A percentile compares a stretch with the other conserved stretches of the same genome.
Conservation (phyloP, 768 basidiomycete genomes). For the Pleurotus tuber-regium region DNA sequence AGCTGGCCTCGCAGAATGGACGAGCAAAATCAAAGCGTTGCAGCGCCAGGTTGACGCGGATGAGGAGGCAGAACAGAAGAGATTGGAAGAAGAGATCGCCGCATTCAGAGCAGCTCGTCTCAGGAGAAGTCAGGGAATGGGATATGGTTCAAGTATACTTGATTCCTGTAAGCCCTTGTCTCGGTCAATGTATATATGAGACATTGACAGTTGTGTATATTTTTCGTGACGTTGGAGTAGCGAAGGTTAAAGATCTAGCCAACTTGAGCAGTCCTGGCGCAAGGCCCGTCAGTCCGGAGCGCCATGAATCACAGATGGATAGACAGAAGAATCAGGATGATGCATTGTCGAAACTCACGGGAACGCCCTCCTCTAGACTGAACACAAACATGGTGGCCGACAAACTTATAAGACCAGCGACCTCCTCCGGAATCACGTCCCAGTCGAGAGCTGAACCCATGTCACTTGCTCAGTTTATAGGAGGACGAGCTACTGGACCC, state of each 20-base stretch:
- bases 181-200: slow-evolving; percentile 5
- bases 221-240: slow-evolving; percentile 12
- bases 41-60: slow-evolving; percentile 81
- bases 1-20: slow-evolving; percentile 75
- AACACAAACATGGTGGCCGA: background rate
- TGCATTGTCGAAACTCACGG: slow-evolving; percentile 45
- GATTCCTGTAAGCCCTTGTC: slow-evolving; percentile 44
- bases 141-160: slow-evolving; percentile 33
- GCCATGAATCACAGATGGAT: slow-evolving; percentile 20
- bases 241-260: slow-evolving; percentile 21
- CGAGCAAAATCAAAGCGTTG: slow-evolving; percentile 74
- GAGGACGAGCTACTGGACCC: slow-evolving; percentile 73
- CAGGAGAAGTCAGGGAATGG: slow-evolving; percentile 44
- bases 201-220: background rate
- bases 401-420: slow-evolving; percentile 16
- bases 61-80: slow-evolving; percentile 72
- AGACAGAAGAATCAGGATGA: slow-evolving; percentile 42
- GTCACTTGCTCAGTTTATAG: slow-evolving; percentile 81
- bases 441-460: slow-evolving; percentile 44
- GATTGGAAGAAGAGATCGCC: slow-evolving; percentile 63
- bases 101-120: slow-evolving; percentile 50
- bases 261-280: slow-evolving; percentile 15
- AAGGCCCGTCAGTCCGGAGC: slow-evolving; percentile 13
- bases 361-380: slow-evolving; percentile 15
- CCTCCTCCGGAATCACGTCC: slow-evolving; percentile 18